A percentile compares a stretch with the other conserved stretches of the same genome.
Conservation (phyloP, 805 yeast genomes). For the Metschnikowia kunwiensis region DNA sequence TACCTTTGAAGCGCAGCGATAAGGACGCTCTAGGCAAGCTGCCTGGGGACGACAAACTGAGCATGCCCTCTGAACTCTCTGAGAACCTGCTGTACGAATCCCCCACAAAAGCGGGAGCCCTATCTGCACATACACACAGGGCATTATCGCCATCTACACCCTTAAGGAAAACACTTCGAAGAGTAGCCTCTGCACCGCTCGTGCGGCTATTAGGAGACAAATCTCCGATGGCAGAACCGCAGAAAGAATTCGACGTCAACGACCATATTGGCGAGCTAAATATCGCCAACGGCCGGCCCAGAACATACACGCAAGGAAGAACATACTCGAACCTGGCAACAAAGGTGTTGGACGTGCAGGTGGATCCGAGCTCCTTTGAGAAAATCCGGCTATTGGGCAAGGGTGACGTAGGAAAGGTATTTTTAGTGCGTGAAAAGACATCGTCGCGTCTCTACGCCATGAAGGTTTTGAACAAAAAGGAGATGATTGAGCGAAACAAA, state of each 20-base stretch:
- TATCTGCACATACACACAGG: slow-evolving; percentile 1
- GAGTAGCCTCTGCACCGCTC: slow-evolving; percentile 85
- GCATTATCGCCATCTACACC: slow-evolving; percentile 18
- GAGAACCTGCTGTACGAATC: slow-evolving; percentile 2
- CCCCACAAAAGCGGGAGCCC: neutral
- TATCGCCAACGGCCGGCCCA: slow-evolving; percentile 31
- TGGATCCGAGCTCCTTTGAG: slow-evolving; percentile 82
- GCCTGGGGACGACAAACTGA: slow-evolving; percentile 3
- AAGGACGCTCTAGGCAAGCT: neutral
- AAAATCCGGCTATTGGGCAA: slow-evolving; percentile 87
- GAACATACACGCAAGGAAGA: slow-evolving; percentile 46
- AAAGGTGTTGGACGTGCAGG: slow-evolving; percentile 72
- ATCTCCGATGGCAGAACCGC: slow-evolving; percentile 19
- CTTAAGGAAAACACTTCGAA: slow-evolving; percentile 48
- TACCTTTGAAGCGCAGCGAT: slow-evolving; percentile 3
- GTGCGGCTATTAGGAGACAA: slow-evolving; percentile 36
- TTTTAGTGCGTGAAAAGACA: slow-evolving; percentile 78
- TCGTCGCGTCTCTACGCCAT: slow-evolving; percentile 80
- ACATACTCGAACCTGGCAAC: slow-evolving; percentile 74
- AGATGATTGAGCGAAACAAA: slow-evolving; percentile 93
- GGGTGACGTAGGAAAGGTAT: slow-evolving; percentile 98
- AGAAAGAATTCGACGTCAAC: slow-evolving; percentile 42
- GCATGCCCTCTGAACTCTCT: slow-evolving; percentile 2
- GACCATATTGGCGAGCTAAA: slow-evolving; percentile 45
- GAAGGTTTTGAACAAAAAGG: slow-evolving; percentile 86